Percentiles rank a stretch among this genome's conserved stretches.
Evolutionary conservation across 2,329 filamentous ascomycete species (phyloP).

Genomic region (Venturia nashicola): DNA sequence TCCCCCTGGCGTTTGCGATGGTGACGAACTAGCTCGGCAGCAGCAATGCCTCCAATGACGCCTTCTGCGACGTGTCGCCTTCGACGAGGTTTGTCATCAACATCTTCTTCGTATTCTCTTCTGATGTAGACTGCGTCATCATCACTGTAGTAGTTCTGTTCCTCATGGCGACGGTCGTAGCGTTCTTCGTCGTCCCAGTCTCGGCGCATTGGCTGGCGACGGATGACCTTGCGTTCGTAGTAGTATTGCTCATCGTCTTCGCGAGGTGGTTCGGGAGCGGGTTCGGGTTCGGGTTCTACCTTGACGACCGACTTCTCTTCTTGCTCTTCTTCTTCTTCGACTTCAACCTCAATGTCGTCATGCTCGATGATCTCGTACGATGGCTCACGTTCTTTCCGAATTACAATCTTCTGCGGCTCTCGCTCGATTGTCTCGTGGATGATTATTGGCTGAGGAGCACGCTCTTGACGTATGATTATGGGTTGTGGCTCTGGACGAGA

Average conservation of each 20-base stretch:
- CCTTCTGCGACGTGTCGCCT: slow-evolving; percentile 51
- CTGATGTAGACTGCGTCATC: slow-evolving; percentile 50
- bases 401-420: slow-evolving; percentile 35
- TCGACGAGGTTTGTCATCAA: slow-evolving; percentile 31
- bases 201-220: slow-evolving; percentile 25
- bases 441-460: slow-evolving; percentile 40
- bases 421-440: slow-evolving; percentile 28
- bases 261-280: slow-evolving; percentile 19
- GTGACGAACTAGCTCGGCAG: slow-evolving; percentile 46
- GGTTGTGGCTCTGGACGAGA: slow-evolving; percentile 34
- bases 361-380: slow-evolving; percentile 49
- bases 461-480: slow-evolving; percentile 39
- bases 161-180: slow-evolving; percentile 25
- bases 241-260: slow-evolving; percentile 50
- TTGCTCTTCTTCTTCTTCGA: neutral
- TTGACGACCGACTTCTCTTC: neutral
- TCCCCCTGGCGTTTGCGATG: slow-evolving; percentile 45
- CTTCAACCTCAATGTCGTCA: slow-evolving; percentile 30
- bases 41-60: slow-evolving; percentile 46
- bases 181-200: slow-evolving; percentile 23
- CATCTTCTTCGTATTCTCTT: slow-evolving; percentile 34
- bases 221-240: slow-evolving; percentile 43
- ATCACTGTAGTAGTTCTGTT: slow-evolving; percentile 42
- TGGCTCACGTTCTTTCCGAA: slow-evolving; percentile 39
- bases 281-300: slow-evolving; percentile 23